Conservation (phyloP, 2,329 filamentous ascomycete genomes). For the Tricladium varicosporioides region DNA sequence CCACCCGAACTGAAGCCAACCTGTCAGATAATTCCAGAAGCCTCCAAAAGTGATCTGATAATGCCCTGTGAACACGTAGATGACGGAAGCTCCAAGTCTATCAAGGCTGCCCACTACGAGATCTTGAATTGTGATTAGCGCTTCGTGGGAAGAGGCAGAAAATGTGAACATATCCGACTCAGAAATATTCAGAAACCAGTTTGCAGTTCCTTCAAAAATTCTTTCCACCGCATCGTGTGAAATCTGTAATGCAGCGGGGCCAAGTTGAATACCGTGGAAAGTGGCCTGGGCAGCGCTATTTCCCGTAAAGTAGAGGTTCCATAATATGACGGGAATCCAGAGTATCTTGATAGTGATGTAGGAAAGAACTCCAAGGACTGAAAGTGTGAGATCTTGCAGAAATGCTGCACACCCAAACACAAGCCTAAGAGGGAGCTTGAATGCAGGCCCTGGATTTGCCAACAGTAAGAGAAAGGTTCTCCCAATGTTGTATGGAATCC, state of each 20-base stretch:
- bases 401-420: constrained; percentile 75
- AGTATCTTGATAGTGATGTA: constrained; percentile 31
- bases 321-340: constrained; percentile 19
- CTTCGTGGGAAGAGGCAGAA: constrained; percentile 72
- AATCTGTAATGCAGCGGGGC: constrained; percentile 22
- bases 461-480: constrained; percentile 78
- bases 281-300: background rate
- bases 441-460: constrained; percentile 70
- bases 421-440: constrained; percentile 69
- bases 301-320: constrained; percentile 13
- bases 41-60: constrained; percentile 32
- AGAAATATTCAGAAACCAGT: constrained; percentile 42
- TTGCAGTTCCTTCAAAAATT: constrained; percentile 49
- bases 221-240: constrained; percentile 31
- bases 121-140: constrained; percentile 59
- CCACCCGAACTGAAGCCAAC: constrained; percentile 9
- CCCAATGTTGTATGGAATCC: constrained; percentile 88
- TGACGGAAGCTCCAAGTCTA: constrained; percentile 38
- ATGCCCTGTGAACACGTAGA: constrained; percentile 46
- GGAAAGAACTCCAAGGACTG: constrained; percentile 56
- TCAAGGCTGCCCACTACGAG: constrained; percentile 45
- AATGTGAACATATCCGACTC: constrained; percentile 70
- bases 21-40: constrained; percentile 7
- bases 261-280: constrained; percentile 6
- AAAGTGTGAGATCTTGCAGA: constrained; percentile 71